phyloP scores from a whole-genome alignment of 2,329 filamentous ascomycete species.

The Penicillium sp. region DNA sequence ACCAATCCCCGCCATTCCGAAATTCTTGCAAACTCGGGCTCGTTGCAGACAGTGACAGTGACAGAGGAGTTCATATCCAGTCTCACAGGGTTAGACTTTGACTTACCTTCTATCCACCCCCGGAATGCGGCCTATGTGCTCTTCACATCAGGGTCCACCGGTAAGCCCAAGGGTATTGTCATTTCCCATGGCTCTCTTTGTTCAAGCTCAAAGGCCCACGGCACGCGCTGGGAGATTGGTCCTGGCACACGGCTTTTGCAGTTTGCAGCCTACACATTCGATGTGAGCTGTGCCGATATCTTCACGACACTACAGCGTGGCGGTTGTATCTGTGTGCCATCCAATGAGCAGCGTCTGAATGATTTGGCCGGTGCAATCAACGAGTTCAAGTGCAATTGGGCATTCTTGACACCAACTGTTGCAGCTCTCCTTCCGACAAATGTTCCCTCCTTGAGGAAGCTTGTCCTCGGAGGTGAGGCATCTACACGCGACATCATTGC shows the following conservation, averaged over 20 bases:
- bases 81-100: too few relatives aligned
- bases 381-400: neutral
- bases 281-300: neutral
- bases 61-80: too few relatives aligned
- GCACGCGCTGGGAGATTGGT: neutral
- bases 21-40: too few relatives aligned
- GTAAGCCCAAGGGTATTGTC: neutral
- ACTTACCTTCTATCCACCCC: too few relatives aligned
- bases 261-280: neutral
- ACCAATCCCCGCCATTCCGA: too few relatives aligned
- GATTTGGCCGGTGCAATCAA: neutral
- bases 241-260: neutral
- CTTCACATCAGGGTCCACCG: neutral
- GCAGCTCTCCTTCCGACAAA: neutral
- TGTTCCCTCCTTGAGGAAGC: neutral
- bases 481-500: neutral
- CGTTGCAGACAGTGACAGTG: too few relatives aligned
- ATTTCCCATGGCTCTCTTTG: neutral
- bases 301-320: neutral
- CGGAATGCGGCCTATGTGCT: too few relatives aligned
- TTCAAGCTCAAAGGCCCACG: neutral
- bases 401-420: neutral
- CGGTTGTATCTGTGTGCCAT: neutral
- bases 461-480: neutral
- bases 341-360: neutral